A percentile compares a stretch with the other conserved stretches of the same genome.
Conservation (phyloP, 306 rosid species). For the Cucurbita argyrosperma region DNA sequence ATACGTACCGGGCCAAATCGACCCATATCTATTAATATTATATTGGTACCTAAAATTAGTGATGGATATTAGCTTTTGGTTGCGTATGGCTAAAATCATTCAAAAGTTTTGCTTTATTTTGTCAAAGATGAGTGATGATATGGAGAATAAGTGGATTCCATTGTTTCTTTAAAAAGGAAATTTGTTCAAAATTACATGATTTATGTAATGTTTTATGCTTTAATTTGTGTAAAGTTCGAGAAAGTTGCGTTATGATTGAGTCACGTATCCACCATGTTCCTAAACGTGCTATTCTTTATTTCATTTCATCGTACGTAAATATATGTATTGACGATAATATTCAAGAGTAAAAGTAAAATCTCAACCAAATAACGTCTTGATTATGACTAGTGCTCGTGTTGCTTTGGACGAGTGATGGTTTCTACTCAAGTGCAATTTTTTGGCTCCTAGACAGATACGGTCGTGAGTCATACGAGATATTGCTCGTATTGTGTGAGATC, state of each 20-base stretch:
- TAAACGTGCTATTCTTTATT: neutral
- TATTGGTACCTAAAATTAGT: neutral
- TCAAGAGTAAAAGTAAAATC: no score
- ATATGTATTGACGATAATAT: no score
- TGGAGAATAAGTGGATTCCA: neutral
- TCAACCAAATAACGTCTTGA: no score
- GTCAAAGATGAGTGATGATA: neutral
- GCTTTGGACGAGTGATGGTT: no score
- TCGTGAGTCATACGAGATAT: no score
- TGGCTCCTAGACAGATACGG: no score
- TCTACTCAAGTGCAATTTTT: no score
- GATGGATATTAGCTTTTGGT: neutral
- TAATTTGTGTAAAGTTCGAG: neutral
- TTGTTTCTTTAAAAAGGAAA: neutral
- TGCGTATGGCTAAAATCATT: neutral
- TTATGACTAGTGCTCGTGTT: no score
- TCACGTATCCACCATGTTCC: neutral
- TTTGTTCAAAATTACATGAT: neutral
- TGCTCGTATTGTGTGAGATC: no score
- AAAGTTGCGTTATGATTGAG: neutral
- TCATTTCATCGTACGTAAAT: no score
- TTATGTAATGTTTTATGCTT: neutral
- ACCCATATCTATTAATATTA: no score
- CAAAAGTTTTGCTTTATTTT: neutral
- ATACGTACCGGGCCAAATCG: no score